These are phyloP conservation scores for Lippia alba DNA, from an alignment of 305 asterid species.

Conservation along the genomic window DNA sequence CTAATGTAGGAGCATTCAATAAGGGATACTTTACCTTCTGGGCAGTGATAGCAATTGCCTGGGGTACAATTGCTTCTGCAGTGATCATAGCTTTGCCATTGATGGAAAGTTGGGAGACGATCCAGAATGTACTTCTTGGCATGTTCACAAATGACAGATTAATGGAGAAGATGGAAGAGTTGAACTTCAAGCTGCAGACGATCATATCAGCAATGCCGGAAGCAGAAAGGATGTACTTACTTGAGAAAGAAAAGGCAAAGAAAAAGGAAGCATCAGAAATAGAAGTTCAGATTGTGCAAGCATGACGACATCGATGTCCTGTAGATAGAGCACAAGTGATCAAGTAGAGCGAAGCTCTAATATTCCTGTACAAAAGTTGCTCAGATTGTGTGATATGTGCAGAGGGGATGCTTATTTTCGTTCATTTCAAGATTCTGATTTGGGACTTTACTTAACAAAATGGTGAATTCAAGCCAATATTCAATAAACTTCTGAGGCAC, in stretches of 20 bases:
- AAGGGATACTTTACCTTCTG: constrained; percentile 89
- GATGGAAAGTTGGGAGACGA: constrained; percentile 79
- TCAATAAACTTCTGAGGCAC: background rate
- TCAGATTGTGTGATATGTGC: background rate
- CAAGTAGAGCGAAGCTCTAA: background rate
- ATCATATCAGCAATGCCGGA: constrained; percentile 72
- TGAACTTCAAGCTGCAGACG: constrained; percentile 62
- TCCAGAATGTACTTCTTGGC: constrained; percentile 64
- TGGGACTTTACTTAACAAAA: too few species aligned
- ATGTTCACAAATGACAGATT: constrained; percentile 84
- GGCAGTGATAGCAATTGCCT: constrained; percentile 81
- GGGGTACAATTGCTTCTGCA: constrained; percentile 86
- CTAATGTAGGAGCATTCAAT: constrained; percentile 71
- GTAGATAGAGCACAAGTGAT: background rate
- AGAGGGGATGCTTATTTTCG: background rate
- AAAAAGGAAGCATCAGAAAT: constrained; percentile 58
- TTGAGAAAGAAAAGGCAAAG: constrained; percentile 66
- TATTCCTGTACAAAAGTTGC: background rate
- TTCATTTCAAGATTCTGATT: background rate
- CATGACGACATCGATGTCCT: background rate
- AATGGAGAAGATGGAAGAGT: constrained; percentile 78
- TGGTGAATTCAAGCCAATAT: background rate
- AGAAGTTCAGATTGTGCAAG: constrained; percentile 36
- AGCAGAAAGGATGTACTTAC: constrained; percentile 69
- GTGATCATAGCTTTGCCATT: constrained; percentile 80